Conservation (phyloP, 495 filamentous ascomycete species). For the Zalerion maritima region DNA sequence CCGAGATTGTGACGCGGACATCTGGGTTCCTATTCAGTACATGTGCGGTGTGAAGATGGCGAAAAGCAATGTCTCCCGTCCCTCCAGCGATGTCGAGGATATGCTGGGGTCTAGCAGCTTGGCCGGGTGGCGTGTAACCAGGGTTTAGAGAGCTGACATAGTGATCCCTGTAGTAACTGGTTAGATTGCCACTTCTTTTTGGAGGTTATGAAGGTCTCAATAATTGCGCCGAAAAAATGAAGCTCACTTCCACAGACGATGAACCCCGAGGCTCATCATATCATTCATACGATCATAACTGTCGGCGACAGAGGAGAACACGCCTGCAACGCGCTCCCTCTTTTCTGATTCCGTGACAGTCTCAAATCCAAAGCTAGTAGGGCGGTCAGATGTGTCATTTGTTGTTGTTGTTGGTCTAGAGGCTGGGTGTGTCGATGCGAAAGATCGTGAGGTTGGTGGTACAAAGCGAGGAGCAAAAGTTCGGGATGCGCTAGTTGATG, state of each 20-base stretch:
- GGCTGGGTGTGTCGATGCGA: constrained; percentile 4
- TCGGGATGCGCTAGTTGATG: no score
- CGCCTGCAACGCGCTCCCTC: constrained; percentile 49
- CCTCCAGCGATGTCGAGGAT: constrained; percentile 97
- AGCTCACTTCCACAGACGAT: constrained; percentile 77
- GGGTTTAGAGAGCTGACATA: constrained; percentile 90
- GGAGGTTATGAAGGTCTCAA: no score
- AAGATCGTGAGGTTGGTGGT: constrained; percentile 8
- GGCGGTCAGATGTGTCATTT: constrained; percentile 27
- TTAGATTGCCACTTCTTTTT: no score
- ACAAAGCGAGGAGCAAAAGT: constrained; percentile 2
- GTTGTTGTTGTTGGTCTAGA: constrained; percentile 23
- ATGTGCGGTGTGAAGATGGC: constrained; percentile 80
- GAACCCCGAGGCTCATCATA: constrained; percentile 93
- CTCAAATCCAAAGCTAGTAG: constrained; percentile 91
- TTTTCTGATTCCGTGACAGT: constrained; percentile 76
- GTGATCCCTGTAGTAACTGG: constrained; percentile 45
- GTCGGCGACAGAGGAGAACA: constrained; percentile 91
- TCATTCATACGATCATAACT: constrained; percentile 97
- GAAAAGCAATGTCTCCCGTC: constrained; percentile 96
- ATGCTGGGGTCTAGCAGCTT: constrained; percentile 34
- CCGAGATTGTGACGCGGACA: constrained; percentile 73
- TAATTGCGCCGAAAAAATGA: no score
- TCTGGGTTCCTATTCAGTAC: constrained; percentile 63
- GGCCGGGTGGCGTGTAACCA: constrained; percentile 47